Percentiles rank a stretch among this genome's conserved stretches.
These are phyloP conservation scores for Rhamnella rubrinervis DNA, from an alignment of 331 rosid species.

Conservation along the genomic window DNA sequence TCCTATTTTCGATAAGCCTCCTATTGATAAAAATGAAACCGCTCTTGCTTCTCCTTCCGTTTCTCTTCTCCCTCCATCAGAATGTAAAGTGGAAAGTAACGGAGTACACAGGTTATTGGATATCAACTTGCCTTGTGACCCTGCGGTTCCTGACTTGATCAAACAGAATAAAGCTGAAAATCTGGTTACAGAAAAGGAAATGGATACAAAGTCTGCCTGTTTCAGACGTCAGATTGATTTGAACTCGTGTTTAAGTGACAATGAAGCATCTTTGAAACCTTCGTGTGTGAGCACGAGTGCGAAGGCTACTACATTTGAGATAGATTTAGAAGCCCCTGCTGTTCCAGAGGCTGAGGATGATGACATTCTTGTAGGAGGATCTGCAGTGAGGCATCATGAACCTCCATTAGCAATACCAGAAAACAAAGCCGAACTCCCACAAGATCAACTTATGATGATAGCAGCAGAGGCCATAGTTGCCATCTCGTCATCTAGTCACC, in stretches of 20 bases:
- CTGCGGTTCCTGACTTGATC: constrained; percentile 48
- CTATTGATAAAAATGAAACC: constrained; percentile 50
- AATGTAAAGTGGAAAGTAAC: constrained; percentile 40
- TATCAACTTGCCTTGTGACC: constrained; percentile 83
- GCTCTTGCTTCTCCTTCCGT: constrained; percentile 43
- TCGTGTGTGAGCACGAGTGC: constrained; percentile 27
- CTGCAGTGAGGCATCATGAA: constrained; percentile 38
- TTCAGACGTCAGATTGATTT: constrained; percentile 68
- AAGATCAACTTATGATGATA: constrained; percentile 48
- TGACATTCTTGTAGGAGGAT: constrained; percentile 30
- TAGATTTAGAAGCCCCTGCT: constrained; percentile 79
- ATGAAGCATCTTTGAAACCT: constrained; percentile 57
- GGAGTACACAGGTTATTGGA: constrained; percentile 48
- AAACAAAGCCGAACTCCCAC: constrained; percentile 32
- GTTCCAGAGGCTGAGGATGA: constrained; percentile 53
- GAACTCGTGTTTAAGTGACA: constrained; percentile 68
- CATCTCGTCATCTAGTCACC: constrained; percentile 46
- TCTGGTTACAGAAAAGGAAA: constrained; percentile 34
- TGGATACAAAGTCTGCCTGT: constrained; percentile 34
- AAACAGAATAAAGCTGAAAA: constrained; percentile 35
- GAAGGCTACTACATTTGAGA: constrained; percentile 34
- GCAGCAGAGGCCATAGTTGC: constrained; percentile 88
- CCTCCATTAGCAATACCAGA: constrained; percentile 29
- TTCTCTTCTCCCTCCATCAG: constrained; percentile 39
- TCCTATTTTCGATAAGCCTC: constrained; percentile 56